Percentiles rank a stretch among this genome's conserved stretches.
These are phyloP conservation scores for Aureobasidium sp. DNA, from an alignment of 2,329 filamentous ascomycete genomes.

Conservation along the genomic window DNA sequence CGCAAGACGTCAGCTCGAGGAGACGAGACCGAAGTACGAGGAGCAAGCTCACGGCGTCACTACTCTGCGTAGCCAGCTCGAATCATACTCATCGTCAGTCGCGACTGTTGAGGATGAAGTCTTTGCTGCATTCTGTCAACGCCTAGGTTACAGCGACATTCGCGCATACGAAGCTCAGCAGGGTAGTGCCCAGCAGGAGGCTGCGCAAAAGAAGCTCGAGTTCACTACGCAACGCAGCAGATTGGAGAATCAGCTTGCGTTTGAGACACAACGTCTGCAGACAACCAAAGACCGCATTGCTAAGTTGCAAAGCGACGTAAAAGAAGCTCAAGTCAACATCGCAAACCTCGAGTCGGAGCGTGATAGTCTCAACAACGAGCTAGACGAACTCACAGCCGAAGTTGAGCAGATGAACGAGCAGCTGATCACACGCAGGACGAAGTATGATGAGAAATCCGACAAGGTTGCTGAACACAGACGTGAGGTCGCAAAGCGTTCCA, in stretches of 20 bases:
- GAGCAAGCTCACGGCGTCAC: constrained; percentile 63
- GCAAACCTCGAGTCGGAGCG: constrained; percentile 63
- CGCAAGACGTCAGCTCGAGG: constrained; percentile 61
- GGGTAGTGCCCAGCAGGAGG: constrained; percentile 84
- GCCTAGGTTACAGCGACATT: constrained; percentile 80
- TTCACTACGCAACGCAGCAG: constrained; percentile 69
- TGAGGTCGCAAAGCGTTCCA: constrained; percentile 75
- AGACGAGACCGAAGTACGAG: constrained; percentile 68
- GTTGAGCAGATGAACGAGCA: constrained; percentile 66
- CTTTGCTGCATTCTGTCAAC: constrained; percentile 75
- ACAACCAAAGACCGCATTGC: constrained; percentile 61
- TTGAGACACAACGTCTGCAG: constrained; percentile 63
- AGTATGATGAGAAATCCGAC: constrained; percentile 60
- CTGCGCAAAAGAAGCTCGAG: constrained; percentile 73
- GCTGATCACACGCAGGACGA: constrained; percentile 58
- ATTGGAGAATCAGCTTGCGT: constrained; percentile 52
- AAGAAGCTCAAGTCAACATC: constrained; percentile 60
- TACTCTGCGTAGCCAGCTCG: constrained; percentile 48
- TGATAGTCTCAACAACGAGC: constrained; percentile 60
- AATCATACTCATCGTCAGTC: constrained; percentile 54
- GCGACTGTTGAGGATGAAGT: constrained; percentile 79
- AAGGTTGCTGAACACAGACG: constrained; percentile 68
- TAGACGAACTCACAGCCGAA: constrained; percentile 65
- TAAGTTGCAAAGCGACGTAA: constrained; percentile 55
- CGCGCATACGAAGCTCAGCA: constrained; percentile 91